Evolutionary conservation across 345 rosid genomes (phyloP), one percentile per base, ranked within the genome.

Genomic region (Mercurialis annua): DNA sequence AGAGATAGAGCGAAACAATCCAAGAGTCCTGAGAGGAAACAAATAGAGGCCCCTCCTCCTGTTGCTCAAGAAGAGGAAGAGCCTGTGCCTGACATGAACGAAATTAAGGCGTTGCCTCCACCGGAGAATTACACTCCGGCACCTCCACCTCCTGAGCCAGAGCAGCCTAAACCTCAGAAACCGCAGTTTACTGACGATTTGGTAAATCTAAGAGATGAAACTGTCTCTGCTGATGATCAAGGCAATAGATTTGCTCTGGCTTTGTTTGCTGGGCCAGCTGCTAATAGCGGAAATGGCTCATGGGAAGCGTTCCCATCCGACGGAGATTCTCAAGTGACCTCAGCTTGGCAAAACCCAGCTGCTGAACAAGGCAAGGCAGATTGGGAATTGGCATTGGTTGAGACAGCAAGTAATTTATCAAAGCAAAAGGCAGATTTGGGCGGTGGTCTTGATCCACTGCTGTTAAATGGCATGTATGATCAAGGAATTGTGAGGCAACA

Each of bases 341-440:
- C 96, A 0, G 92, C 90, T 42, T 89, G 96, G 96, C 96, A 89
- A 80, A 89, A 74, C 62, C 88, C 96, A 4, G 97, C 96, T 30
- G 96, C 96, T 10, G 97, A 94, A 69, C 67, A 64, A 0, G 98
- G 88, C 61, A 85, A 88, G 65, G 87, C 85, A 0, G 98, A 91
- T 81, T 94, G 99, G 99, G 99, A 91, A 65, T 60, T 86, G 54
- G 98, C 98, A 0, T 79, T 94, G 80, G 98, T 94, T 14, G 92
- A 91, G 72, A 69, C 96, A 4, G 90, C 96, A 18, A 89, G 98
- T 71, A 74, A 86, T 71, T 80, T 94, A 24, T 81, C 90, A 0
- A 71, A 80, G 66, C 99, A 87, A 77, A 85, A 84, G 69, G 82
- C 87, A 3, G 62, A 89, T 10, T 72, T 89, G 83, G 98, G 93